Evolutionary conservation across 306 rosid genomes (phyloP).

Genomic region (Alnus glutinosa): DNA sequence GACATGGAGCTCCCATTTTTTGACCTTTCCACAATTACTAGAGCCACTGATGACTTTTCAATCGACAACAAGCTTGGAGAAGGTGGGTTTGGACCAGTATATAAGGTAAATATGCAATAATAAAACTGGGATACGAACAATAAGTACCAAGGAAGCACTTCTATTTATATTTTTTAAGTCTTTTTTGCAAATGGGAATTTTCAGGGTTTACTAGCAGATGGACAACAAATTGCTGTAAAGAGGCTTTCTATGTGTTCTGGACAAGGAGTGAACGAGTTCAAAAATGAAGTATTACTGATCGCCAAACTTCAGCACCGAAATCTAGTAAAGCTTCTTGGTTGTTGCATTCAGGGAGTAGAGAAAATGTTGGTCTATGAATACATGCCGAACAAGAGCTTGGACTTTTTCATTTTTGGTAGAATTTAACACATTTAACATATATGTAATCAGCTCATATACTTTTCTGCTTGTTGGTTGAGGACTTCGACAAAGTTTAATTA

Average conservation of each 20-base stretch:
- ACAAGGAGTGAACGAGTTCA: slow-evolving; percentile 62
- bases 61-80: slow-evolving; percentile 43
- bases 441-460: not conserved
- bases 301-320: slow-evolving; percentile 74
- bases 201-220: slow-evolving; percentile 55
- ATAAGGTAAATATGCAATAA: too few species aligned
- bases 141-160: too few species aligned
- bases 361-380: slow-evolving; percentile 58
- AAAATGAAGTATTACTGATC: slow-evolving; percentile 56
- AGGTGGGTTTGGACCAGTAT: slow-evolving; percentile 51
- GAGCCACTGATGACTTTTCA: slow-evolving; percentile 52
- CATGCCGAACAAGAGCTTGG: slow-evolving; percentile 66
- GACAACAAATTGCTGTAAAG: slow-evolving; percentile 63
- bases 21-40: slow-evolving; percentile 31
- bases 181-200: not conserved
- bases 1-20: slow-evolving; percentile 51
- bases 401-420: slow-evolving; percentile 63
- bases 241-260: slow-evolving; percentile 49
- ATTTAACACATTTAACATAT: not conserved
- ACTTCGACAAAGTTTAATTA: not conserved
- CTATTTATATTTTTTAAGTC: too few species aligned
- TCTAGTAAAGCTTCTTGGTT: slow-evolving; percentile 65
- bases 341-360: slow-evolving; percentile 52
- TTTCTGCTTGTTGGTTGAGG: not conserved
- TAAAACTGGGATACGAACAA: too few species aligned